Evolutionary conservation across 768 basidiomycete species (phyloP), one percentile per base, ranked within the genome.

Genomic region (Mycena galopus): DNA sequence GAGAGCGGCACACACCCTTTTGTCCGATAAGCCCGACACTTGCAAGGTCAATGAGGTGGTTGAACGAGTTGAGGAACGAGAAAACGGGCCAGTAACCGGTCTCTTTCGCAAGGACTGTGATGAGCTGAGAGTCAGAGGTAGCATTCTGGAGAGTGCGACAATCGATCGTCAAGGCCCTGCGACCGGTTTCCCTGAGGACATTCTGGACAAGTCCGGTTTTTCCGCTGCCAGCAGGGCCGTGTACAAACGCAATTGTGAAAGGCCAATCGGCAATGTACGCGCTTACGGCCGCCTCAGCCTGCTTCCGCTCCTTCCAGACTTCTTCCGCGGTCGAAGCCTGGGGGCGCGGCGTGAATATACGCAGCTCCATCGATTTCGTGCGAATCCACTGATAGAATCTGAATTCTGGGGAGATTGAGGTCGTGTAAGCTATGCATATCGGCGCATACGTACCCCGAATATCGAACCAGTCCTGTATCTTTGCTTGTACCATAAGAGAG

Each of bases 1-100:
- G 19, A 14, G 35, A 9, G 4, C n/a, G 19, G 59, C 51, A 59
- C 81, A 7, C 65, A 93, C 95, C 90, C 84, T 98, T 98, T 78
- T 98, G 96, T 4, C 98, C 98, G 75, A 98, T 98, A 21, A 99
- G 78, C 2, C 97, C 97, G 51, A 96, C 89, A 69, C 92, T 93
- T 1, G 95, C 96, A n/a, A 99, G 87, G 79, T 99, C 97, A 71
- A 98, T 90, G 67, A 99, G 82, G 73, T 89, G 93, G 76, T 89
- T 94, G 78, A 95, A 82, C 0, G 94, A 95, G 76, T 92, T 91
- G 59, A 95, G 83, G 82, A 96, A 93, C 6, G 92, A 92, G 82
- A 98, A 97, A 8, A 95, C 87, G 6, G 96, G 97, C 87, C 91
- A 93, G 78, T 95, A 96, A 39, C 97, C 96, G 0, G 94, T 95